Base-by-base conservation (phyloP, 2,329 filamentous ascomycete genomes). In the Diaporthe sp. region DNA sequence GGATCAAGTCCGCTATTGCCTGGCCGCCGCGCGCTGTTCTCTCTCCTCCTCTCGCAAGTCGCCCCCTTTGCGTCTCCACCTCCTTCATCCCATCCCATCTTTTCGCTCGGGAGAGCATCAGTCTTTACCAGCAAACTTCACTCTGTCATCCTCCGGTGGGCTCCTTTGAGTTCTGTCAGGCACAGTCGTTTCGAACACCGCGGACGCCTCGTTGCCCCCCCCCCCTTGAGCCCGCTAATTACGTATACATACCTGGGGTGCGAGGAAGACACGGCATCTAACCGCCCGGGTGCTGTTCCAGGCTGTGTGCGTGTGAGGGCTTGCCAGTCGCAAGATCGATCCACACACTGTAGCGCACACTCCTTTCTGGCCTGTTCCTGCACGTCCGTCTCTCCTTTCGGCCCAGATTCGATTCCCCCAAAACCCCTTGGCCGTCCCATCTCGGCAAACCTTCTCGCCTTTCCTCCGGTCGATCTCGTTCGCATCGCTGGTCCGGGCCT, bases 231-330 rank as follows among this genome's bases (percentile, higher is more conserved):
- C 55, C 39, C 30, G n/a, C 63, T 51, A 66, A 59, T 69, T 75
- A 73, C 59, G 74, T 68, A 71, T 56, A 30, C 59, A 22, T 66
- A 8, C 63, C 30, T 50, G 42, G 50, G 58, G 61, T 66, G 63
- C 44, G 61, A 68, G 59, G 22, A n/a, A 59, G n/a, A 27, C 66
- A 71, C 74, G 74, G 74, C 71, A 70, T 73, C 53, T 73, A 61
- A 71, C 74, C 70, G 69, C 74, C 74, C 59, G 74, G 71, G 39
- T 66, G 51, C 59, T 66, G 66, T 71, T 51, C 53, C 51, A 61
- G 69, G 39, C 53, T 30, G 66, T 61, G 65, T 61, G 66, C 58
- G n/a, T 63, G 55, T 55, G 53, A 61, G 66, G 58, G 42, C 44
- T 47, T 71, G 68, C 72, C 44, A 69, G 74, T 75, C 58, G 53